These are phyloP conservation scores for Heliamphora pulchella DNA, from an alignment of 179 eudicot species.

Conservation along the genomic window DNA sequence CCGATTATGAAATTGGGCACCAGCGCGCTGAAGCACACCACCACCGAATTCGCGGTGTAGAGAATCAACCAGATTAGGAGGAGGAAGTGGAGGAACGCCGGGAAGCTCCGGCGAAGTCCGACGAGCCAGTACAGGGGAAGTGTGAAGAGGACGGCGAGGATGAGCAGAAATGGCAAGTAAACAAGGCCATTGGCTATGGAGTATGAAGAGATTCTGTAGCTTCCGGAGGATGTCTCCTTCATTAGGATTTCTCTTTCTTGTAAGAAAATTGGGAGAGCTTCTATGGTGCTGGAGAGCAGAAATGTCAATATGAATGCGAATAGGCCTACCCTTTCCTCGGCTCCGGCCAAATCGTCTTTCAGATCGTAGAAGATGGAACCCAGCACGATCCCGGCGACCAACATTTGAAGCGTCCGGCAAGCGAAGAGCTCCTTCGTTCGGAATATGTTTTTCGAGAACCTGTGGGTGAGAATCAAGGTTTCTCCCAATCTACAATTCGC, in stretches of 20 bases:
- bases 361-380: slow-evolving; percentile 84
- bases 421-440: slow-evolving; percentile 82
- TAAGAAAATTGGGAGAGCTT: slow-evolving; percentile 86
- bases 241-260: slow-evolving; percentile 86
- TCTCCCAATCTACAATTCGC: slow-evolving; percentile 60
- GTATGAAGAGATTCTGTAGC: slow-evolving; percentile 90
- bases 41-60: slow-evolving; percentile 93
- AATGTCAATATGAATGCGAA: slow-evolving; percentile 89
- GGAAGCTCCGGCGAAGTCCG: slow-evolving; percentile 46
- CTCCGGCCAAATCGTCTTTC: slow-evolving; percentile 54
- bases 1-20: slow-evolving; percentile 94
- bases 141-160: slow-evolving; percentile 58
- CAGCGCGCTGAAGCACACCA: slow-evolving; percentile 85
- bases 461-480: slow-evolving; percentile 54
- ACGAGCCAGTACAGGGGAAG: slow-evolving; percentile 85
- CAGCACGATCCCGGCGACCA: slow-evolving; percentile 61
- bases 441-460: slow-evolving; percentile 70
- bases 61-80: slow-evolving; percentile 79
- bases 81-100: slow-evolving; percentile 64
- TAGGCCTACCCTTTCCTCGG: slow-evolving; percentile 73
- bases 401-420: slow-evolving; percentile 74
- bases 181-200: slow-evolving; percentile 80
- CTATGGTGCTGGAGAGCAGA: slow-evolving; percentile 68
- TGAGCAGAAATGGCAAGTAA: slow-evolving; percentile 75
- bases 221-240: slow-evolving; percentile 87